Evolutionary conservation across 2,329 filamentous ascomycete species (phyloP), one percentile per base, ranked within the genome.

Genomic region (Amylocarpus encephaloides): DNA sequence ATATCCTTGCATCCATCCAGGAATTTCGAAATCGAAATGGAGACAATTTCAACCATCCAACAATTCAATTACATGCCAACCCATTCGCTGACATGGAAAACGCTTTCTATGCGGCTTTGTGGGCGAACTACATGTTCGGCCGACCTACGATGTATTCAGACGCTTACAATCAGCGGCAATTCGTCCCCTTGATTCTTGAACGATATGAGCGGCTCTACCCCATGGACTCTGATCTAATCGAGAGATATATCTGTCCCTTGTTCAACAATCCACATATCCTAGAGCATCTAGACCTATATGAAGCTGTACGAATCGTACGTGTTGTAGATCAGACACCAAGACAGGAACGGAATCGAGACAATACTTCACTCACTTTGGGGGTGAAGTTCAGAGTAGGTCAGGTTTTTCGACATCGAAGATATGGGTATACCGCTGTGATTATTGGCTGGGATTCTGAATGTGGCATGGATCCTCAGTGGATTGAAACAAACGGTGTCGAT

Each of bases 321-420:
- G 71, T 72, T 5, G 72, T 73, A 26, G 83, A 86, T 60, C 68
- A 71, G 10, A 77, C 77, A 51, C 72, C 72, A 2, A 81, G 76
- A 54, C 70, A 73, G 53, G 54, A 71, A n/a, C 69, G 68, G 22
- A 48, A 48, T 30, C 61, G 64, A 33, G 56, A 60, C 26, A 58
- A 49, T n/a, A 38, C 33, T 12, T 51, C 46, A 32, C 42, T 53
- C 53, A 48, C 51, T 53, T 62, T 63, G n/a, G 62, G 68, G 26
- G 79, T 89, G 45, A 76, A 70, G 53, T 92, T 81, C 66, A 79
- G 75, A 45, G 78, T 95, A 43, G 93, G 93, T 1, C 86, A 94
- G 60, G 77, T 95, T 6, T 95, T 97, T 65, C 78, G 77, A 43
- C 93, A 98, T 68, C 81, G 76, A 54, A 79, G 90, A 41, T 95